Conservation (phyloP, 2,329 filamentous ascomycete species). For the Periconia digitata region DNA sequence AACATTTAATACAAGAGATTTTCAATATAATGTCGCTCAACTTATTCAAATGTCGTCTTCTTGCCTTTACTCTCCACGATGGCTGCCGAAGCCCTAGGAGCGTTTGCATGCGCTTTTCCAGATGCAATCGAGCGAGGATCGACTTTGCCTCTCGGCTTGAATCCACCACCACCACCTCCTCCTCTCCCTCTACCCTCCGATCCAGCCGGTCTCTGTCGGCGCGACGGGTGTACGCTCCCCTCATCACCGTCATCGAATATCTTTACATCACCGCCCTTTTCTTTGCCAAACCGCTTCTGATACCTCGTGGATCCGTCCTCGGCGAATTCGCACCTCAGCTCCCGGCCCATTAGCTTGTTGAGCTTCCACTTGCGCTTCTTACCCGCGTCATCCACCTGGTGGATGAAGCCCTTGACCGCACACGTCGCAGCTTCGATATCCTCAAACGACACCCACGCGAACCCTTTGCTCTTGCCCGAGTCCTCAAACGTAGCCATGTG, state of each 20-base stretch:
- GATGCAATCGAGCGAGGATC: constrained; percentile 50
- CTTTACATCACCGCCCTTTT: constrained; percentile 42
- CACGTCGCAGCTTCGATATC: constrained; percentile 72
- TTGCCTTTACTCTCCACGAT: constrained; percentile 78
- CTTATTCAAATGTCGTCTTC: constrained; percentile 75
- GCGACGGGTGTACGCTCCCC: constrained; percentile 24
- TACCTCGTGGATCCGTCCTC: constrained; percentile 89
- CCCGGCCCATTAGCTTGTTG: constrained; percentile 77
- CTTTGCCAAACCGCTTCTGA: constrained; percentile 90
- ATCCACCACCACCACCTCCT: constrained; percentile 7
- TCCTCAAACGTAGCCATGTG: constrained; percentile 97
- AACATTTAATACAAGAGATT: not conserved
- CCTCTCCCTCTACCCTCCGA: constrained; percentile 23
- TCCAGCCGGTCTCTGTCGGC: constrained; percentile 29
- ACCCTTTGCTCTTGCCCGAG: constrained; percentile 96
- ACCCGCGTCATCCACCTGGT: constrained; percentile 60
- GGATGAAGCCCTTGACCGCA: constrained; percentile 80
- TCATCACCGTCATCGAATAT: constrained; percentile 32
- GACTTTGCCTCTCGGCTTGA: constrained; percentile 33
- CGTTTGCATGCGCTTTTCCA: constrained; percentile 47
- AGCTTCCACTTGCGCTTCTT: constrained; percentile 70
- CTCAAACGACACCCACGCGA: constrained; percentile 90
- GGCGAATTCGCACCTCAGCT: constrained; percentile 86
- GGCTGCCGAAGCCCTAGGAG: constrained; percentile 70
- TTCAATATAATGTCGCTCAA: not conserved